Evolutionary conservation across 2,329 filamentous ascomycete species (phyloP).

Genomic region (Penicillium frequentans): DNA sequence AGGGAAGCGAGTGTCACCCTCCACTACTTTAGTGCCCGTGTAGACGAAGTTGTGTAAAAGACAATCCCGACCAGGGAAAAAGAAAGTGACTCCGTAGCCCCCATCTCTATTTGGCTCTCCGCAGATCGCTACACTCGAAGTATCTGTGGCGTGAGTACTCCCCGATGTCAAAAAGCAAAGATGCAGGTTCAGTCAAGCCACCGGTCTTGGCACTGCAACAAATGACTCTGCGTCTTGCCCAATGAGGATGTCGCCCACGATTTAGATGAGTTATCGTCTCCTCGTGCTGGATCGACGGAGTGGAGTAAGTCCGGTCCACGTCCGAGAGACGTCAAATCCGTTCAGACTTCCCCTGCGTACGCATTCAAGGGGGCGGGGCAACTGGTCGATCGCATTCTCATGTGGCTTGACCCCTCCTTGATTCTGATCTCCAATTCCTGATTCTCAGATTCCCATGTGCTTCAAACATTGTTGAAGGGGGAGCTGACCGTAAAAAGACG

Average conservation of each 20-base stretch:
- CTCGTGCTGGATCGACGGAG: constrained; percentile 22
- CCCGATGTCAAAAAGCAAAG: constrained; percentile 9
- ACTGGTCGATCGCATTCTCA: constrained; percentile 11
- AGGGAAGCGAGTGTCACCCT: background rate
- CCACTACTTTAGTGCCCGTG: background rate
- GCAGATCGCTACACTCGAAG: constrained; percentile 16
- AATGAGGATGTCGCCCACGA: constrained; percentile 17
- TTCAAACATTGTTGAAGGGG: constrained; percentile 9
- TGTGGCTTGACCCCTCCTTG: constrained; percentile 11
- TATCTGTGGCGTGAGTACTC: constrained; percentile 8
- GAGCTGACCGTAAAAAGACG: background rate
- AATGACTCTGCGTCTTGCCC: constrained; percentile 17
- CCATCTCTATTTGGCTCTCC: constrained; percentile 13
- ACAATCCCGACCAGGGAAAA: background rate
- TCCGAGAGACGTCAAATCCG: constrained; percentile 6
- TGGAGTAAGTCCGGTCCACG: constrained; percentile 11
- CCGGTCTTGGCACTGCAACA: constrained; percentile 18
- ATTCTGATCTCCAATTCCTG: background rate
- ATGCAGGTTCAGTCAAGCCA: constrained; percentile 17
- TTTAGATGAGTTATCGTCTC: constrained; percentile 8
- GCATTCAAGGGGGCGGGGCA: constrained; percentile 6
- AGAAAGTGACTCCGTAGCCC: background rate
- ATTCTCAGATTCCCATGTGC: constrained; percentile 15
- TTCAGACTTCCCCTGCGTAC: constrained; percentile 5
- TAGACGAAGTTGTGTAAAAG: background rate